Conservation (phyloP, 345 rosid species). For the Toxicodendron radicans region DNA sequence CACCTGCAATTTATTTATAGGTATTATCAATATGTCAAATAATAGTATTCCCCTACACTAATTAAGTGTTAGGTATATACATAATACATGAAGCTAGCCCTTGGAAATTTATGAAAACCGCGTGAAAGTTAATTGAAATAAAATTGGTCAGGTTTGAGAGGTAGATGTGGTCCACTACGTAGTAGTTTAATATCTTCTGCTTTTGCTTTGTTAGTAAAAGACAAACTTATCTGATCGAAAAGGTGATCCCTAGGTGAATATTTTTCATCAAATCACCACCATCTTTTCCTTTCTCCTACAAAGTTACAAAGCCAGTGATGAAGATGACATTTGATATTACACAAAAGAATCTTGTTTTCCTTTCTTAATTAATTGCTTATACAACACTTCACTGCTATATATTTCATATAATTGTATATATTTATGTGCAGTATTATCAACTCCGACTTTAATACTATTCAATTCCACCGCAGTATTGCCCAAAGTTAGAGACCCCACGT, state of each 20-base stretch:
- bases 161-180: slow-evolving; percentile 15
- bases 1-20: too few species aligned
- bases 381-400: too few species aligned
- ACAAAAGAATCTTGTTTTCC: neutral
- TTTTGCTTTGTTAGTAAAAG: slow-evolving; percentile 32
- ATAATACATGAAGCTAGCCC: neutral
- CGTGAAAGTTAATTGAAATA: slow-evolving; percentile 13
- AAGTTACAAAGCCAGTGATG: neutral
- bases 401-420: too few species aligned
- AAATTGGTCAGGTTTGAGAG: neutral
- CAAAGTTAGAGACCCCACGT: too few species aligned
- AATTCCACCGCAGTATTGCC: too few species aligned
- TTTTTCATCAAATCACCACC: slow-evolving; percentile 16
- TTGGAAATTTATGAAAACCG: slow-evolving; percentile 13
- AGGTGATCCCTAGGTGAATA: slow-evolving; percentile 32
- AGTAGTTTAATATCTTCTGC: neutral
- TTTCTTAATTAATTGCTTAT: neutral
- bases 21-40: too few species aligned
- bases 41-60: neutral
- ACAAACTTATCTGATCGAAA: slow-evolving; percentile 21
- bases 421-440: too few species aligned
- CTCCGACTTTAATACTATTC: too few species aligned
- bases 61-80: neutral
- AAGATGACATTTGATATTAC: neutral
- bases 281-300: slow-evolving; percentile 16